Evolutionary conservation across 306 rosid species (phyloP), one percentile per base, ranked within the genome.

Genomic region (Heteromeles arbutifolia): DNA sequence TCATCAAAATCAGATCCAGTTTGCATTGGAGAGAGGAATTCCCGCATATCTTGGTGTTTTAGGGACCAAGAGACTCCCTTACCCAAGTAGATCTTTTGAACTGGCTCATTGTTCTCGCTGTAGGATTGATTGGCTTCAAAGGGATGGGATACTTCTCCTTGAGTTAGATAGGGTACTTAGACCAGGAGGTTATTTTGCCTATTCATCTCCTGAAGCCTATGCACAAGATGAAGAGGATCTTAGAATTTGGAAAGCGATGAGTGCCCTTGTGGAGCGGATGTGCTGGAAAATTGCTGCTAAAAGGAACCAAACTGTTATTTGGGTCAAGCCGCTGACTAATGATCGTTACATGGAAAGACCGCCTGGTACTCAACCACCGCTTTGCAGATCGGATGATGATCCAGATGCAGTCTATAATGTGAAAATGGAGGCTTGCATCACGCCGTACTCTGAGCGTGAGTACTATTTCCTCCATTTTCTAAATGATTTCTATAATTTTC

Each of bases 51-150:
- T 96, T 77, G 98, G 99, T 70, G 93, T 92, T 73, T 81, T 96
- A 69, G 99, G 97, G 81, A 96, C 99, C 19, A 91, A 96, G 84
- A 92, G 96, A 83, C 97, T 96, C 82, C 99, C 99, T 78, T 96
- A 96, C 86, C 99, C 99, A 41, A 96, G 99, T 83, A 89, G 99
- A 86, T 96, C 99, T 74, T 96, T 92, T 57, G 99, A 96, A 84
- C 90, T 96, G 74, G 99, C 97, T 58, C 99, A 96, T 75, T 96
- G 99, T 74, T 96, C 99, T 76, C 99, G 98, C 62, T 96, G 99
- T 84, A 88, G 99, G 84, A 96, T 96, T 54, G 99, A 96, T 82
- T 96, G 99, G 99, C 98, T 96, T 85, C 99, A 96, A 78, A 90
- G 99, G 82, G 99, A 89, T 80, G 99, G 99, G 28, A 87, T 96